Percentiles rank a stretch among this genome's conserved stretches.
Conservation (phyloP, 2,329 filamentous ascomycete species). For the Hypocrella siamensis region DNA sequence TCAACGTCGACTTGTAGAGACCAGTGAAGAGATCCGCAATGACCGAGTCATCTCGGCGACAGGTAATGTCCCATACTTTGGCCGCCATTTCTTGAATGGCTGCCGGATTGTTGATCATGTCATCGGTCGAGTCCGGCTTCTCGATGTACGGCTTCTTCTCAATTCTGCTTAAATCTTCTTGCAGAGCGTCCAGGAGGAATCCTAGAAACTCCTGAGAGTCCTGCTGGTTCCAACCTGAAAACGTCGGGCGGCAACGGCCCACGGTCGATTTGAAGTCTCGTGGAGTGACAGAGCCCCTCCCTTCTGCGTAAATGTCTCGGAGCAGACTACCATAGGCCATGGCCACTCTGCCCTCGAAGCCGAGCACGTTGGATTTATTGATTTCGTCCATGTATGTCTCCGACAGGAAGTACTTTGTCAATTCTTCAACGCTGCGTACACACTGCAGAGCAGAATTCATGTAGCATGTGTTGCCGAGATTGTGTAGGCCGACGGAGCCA, state of each 20-base stretch:
- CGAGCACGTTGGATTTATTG: constrained; percentile 72
- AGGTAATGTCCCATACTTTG: constrained; percentile 82
- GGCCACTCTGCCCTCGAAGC: constrained; percentile 77
- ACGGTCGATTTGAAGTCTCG: constrained; percentile 70
- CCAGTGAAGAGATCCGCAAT: constrained; percentile 93
- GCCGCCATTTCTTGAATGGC: constrained; percentile 76
- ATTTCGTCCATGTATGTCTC: constrained; percentile 64
- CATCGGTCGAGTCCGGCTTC: constrained; percentile 94
- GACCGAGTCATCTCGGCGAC: constrained; percentile 83
- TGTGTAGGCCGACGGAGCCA: constrained; percentile 71
- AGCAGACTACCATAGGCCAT: constrained; percentile 65
- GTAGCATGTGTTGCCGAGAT: constrained; percentile 95
- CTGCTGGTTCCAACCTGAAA: constrained; percentile 90
- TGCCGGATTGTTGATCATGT: constrained; percentile 71
- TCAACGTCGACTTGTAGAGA: constrained; percentile 94
- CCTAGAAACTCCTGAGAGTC: constrained; percentile 96
- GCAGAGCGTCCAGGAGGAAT: constrained; percentile 83
- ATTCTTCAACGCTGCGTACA: constrained; percentile 79
- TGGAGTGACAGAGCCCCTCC: constrained; percentile 56
- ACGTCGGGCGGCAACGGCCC: constrained; percentile 66
- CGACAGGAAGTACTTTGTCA: constrained; percentile 79
- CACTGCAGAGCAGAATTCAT: constrained; percentile 98
- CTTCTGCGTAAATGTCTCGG: constrained; percentile 60
- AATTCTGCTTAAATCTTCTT: constrained; percentile 89
- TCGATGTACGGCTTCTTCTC: constrained; percentile 94